Conservation (phyloP, 106 monocot species). For the Alisma plantagoaquatica region DNA sequence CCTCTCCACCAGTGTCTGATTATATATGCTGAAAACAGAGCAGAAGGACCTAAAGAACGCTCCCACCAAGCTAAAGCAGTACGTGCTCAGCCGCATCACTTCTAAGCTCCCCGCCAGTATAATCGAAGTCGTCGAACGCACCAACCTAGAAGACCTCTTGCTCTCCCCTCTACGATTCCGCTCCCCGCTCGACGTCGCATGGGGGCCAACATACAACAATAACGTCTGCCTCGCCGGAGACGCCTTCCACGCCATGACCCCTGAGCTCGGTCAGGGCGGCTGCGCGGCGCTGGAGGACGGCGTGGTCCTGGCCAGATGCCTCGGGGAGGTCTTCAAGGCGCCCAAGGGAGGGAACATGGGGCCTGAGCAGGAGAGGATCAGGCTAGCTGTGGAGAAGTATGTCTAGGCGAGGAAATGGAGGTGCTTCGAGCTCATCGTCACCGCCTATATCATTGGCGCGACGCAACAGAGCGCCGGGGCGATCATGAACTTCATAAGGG, state of each 20-base stretch:
- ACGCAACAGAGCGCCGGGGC: conserved; percentile 29
- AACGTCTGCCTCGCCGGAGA: conserved; percentile 57
- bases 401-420: conserved; percentile 61
- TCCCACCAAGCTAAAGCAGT: conserved; percentile 19
- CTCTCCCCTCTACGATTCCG: conserved; percentile 42
- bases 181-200: conserved; percentile 26
- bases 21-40: not conserved
- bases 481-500: conserved; percentile 35
- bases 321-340: conserved; percentile 24
- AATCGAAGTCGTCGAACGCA: conserved; percentile 21
- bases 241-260: conserved; percentile 79
- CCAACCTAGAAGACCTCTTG: conserved; percentile 17
- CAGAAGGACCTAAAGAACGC: conserved; percentile 12
- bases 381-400: conserved; percentile 29
- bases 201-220: conserved; percentile 9
- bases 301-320: conserved; percentile 44
- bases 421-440: conserved; percentile 25
- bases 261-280: conserved; percentile 70
- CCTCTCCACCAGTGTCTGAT: not conserved
- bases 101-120: conserved; percentile 26
- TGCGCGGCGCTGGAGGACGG: conserved; percentile 69
- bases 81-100: conserved; percentile 23
- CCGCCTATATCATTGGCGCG: conserved; percentile 32
- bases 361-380: too few species aligned
- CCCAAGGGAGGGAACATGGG: not conserved